phyloP scores from a whole-genome alignment of 306 rosid genomes.

The Prunus armeniaca region DNA sequence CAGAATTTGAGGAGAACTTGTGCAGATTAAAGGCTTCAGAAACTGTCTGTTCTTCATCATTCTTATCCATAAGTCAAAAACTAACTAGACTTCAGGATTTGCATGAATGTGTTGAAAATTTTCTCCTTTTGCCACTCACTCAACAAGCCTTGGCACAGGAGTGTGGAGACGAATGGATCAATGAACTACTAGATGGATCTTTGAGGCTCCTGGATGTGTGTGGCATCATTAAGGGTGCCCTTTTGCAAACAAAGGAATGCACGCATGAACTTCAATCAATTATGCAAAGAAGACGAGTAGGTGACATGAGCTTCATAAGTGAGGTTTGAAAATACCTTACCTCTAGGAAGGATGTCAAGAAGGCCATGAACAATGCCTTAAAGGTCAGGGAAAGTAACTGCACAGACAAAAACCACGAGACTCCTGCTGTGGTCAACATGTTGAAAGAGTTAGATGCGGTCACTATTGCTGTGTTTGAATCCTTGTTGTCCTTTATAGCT shows the following conservation, averaged over 20 bases:
- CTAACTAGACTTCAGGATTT: conserved; percentile 28
- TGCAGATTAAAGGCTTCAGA: conserved; percentile 15
- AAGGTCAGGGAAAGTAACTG: conserved; percentile 1
- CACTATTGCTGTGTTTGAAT: conserved; percentile 4
- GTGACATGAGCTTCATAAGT: conserved; percentile 12
- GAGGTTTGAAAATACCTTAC: conserved; percentile 8
- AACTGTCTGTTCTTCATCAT: conserved; percentile 15
- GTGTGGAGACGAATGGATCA: conserved; percentile 11
- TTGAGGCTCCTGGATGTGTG: conserved; percentile 28
- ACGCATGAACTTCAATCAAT: conserved; percentile 19
- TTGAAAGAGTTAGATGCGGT: conserved; percentile 20
- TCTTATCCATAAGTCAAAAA: conserved; percentile 15
- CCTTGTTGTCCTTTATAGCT: conserved; percentile 15
- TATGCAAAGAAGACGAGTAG: conserved; percentile 20
- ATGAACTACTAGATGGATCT: conserved; percentile 18
- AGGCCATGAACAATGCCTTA: conserved; percentile 18
- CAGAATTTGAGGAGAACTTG: conserved; percentile 22
- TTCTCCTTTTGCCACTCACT: conserved; percentile 17
- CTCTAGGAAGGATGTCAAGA: conserved; percentile 25
- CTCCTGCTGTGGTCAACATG: background rate
- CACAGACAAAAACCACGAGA: background rate
- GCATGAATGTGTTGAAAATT: conserved; percentile 17
- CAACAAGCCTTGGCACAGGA: conserved; percentile 18
- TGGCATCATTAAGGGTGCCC: conserved; percentile 19
- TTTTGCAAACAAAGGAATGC: conserved; percentile 21